Evolutionary conservation across 2,329 filamentous ascomycete genomes (phyloP), one percentile per base, ranked within the genome.

Genomic region (Phaeosphaeria sp.): DNA sequence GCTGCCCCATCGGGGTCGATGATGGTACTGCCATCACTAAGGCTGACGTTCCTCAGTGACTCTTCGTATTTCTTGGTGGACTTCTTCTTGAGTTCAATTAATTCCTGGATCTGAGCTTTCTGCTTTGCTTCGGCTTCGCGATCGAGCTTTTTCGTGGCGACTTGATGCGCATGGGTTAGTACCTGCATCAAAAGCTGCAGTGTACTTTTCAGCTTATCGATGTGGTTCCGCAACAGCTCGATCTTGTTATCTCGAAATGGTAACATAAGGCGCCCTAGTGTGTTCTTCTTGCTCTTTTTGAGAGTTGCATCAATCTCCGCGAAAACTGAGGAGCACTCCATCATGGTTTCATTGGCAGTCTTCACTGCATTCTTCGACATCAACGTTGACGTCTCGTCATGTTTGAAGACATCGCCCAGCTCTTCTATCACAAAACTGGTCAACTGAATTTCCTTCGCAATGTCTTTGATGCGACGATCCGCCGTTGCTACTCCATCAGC

Each of bases 181-280:
- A 72, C 70, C 23, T 69, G 62, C 67, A 73, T 68, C 42, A 74
- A 51, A 10, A 74, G 56, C 23, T 71, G 63, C 43, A 74, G 48
- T 15, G 72, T 73, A 46, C 64, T 71, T 53, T 73, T 74, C 33
- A 73, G 58, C 43, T 69, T 71, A 20, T 73, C 70, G 18, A 74
- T 68, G 42, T 73, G 69, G 21, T 50, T 67, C 20, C 69, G 60
- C 30, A 73, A 47, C 6, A 73, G 49, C 42, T 72, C 67, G 9
- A 74, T 69, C 51, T 73, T 73, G 6, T 54, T 59, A n/a, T 74
- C 71, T n/a, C 67, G 61, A 42, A 74, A 74, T 0, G 72, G 71
- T 11, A 72, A 41, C 55, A 66, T 68, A 3, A 72, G 52, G n/a
- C 65, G 59, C 6, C 69, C 64, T 17, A 72, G 46, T 2, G 59